Evolutionary conservation across 2,329 filamentous ascomycete genomes (phyloP), one percentile per base, ranked within the genome.

Genomic region (Bipolaris sorokiniana): DNA sequence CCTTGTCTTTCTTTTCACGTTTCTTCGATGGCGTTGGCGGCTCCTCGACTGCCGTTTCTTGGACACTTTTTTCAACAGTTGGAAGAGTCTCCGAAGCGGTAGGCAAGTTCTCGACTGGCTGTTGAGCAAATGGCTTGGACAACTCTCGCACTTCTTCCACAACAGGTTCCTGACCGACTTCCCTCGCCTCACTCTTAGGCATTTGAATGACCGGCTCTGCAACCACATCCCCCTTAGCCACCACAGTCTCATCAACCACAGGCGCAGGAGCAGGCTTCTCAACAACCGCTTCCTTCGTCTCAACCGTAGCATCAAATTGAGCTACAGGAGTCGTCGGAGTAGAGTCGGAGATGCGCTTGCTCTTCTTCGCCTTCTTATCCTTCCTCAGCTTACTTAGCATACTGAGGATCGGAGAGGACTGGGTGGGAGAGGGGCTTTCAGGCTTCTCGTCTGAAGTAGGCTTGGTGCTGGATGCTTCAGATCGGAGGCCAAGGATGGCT

Each of bases 311-410:
- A 36, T 66, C 53, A 44, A 58, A 23, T 52, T 66, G 56, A n/a
- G 61, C 58, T 53, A 55, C 62, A 64, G 70, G 69, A 58, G 70
- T 71, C 53, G 61, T 62, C 3, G 65, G 58, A 13, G 65, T 61
- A 41, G 64, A 57, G 22, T 68, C 63, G 50, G 67, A 47, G 38
- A 59, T 42, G 38, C 48, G 40, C 33, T 67, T 69, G 37, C 54
- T 49, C 49, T 69, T 70, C 48, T 66, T 70, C 13, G 46, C 56
- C 40, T 68, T 69, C 44, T 72, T 73, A 60, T 71, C 71, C 33
- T 70, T 60, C 45, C 73, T 69, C 51, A 73, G 59, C 47, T 67
- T 68, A 26, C 56, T 61, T 15, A 72, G 68, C 10, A 71, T 48
- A 46, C 72, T 69, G 26, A 70, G 67, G 42, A 74, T 59, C 1